Conservation (phyloP, 2,329 filamentous ascomycete genomes). For the Aspergillus bombycis region DNA sequence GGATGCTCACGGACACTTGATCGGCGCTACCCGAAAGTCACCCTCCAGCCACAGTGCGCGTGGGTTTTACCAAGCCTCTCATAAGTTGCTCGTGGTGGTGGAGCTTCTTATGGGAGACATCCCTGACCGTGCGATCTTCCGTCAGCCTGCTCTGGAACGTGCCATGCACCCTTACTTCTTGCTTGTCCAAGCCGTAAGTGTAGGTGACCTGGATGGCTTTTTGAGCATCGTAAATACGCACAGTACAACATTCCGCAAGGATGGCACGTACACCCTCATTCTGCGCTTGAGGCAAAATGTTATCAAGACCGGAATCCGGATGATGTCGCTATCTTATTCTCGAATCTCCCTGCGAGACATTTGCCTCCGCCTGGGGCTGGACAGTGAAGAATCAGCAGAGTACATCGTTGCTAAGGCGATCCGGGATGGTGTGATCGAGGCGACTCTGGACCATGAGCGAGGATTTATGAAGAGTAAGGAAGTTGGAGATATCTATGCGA, state of each 20-base stretch:
- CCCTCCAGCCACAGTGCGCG: constrained; percentile 86
- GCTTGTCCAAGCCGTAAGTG: constrained; percentile 90
- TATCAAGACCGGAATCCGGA: constrained; percentile 98
- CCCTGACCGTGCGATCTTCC: constrained; percentile 91
- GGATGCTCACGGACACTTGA: constrained; percentile 92
- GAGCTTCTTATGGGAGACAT: constrained; percentile 99
- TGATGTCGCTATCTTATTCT: constrained; percentile 98
- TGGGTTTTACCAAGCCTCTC: constrained; percentile 94
- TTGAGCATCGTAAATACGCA: constrained; percentile 82
- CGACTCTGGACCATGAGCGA: constrained; percentile 87
- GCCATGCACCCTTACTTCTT: constrained; percentile 91
- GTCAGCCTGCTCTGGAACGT: constrained; percentile 82
- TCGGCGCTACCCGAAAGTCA: constrained; percentile 91
- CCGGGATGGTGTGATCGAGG: constrained; percentile 94
- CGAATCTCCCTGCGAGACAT: constrained; percentile 97
- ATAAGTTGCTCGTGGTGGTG: constrained; percentile 94
- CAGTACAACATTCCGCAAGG: constrained; percentile 82
- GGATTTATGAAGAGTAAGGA: constrained; percentile 99
- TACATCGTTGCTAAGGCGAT: constrained; percentile 99
- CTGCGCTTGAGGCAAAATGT: constrained; percentile 95
- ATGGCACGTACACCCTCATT: constrained; percentile 94
- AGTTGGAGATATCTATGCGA: constrained; percentile 92
- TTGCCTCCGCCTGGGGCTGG: constrained; percentile 89
- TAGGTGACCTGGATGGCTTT: constrained; percentile 95
- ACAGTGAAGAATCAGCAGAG: constrained; percentile 95